Evolutionary conservation across 2,329 filamentous ascomycete species (phyloP).

Genomic region (Xylariaceae sp.): DNA sequence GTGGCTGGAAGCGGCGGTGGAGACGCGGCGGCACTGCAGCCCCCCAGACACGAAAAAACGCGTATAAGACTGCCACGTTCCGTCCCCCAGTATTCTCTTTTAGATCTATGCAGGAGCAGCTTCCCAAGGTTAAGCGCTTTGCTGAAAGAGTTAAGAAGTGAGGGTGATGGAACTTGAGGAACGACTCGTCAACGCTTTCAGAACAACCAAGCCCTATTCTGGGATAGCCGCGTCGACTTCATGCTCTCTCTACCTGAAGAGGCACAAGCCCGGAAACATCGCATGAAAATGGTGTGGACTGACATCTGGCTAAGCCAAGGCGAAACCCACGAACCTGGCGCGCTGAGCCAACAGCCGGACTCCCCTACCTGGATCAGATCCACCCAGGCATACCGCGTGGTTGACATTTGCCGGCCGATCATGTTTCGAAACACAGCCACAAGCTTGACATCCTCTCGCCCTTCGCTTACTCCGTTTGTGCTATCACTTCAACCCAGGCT

Average conservation of each 20-base stretch:
- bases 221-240: background rate
- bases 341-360: constrained; percentile 15
- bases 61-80: constrained; percentile 41
- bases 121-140: constrained; percentile 18
- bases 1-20: constrained; percentile 31
- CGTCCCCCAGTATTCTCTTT: constrained; percentile 28
- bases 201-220: constrained; percentile 10
- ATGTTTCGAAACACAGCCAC: constrained; percentile 20
- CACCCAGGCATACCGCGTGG: constrained; percentile 25
- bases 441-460: constrained; percentile 24
- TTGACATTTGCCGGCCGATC: constrained; percentile 19
- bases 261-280: constrained; percentile 12
- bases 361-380: constrained; percentile 16
- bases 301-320: constrained; percentile 17
- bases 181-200: constrained; percentile 11
- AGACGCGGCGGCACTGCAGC: constrained; percentile 33
- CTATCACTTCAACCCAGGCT: constrained; percentile 20
- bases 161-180: constrained; percentile 20
- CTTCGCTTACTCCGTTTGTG: constrained; percentile 16
- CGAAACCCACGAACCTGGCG: constrained; percentile 18
- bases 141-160: constrained; percentile 12
- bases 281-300: constrained; percentile 11
- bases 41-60: constrained; percentile 40
- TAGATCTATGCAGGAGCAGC: no score
- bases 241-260: no score